These are phyloP conservation scores for Stachybotrys chlorohalonatus DNA, from an alignment of 2,329 filamentous ascomycete genomes.

Conservation along the genomic window DNA sequence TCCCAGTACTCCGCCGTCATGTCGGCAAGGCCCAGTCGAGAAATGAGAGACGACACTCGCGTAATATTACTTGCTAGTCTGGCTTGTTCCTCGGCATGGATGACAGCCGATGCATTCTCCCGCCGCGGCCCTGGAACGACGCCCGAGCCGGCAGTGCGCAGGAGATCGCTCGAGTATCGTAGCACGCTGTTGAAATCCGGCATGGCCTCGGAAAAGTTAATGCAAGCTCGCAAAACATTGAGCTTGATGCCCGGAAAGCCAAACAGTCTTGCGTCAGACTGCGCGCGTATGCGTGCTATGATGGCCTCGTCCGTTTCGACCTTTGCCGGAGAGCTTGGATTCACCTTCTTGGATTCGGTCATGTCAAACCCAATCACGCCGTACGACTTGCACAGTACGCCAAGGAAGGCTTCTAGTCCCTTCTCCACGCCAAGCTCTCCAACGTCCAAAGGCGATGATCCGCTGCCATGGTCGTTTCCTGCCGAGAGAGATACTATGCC, in stretches of 20 bases:
- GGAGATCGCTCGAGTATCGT: conserved; percentile 72
- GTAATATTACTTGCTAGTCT: conserved; percentile 78
- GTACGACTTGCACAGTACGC: conserved; percentile 52
- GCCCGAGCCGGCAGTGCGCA: conserved; percentile 74
- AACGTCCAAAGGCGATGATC: conserved; percentile 49
- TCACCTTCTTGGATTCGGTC: conserved; percentile 12
- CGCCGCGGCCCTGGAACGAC: conserved; percentile 63
- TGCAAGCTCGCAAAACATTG: conserved; percentile 79
- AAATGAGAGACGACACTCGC: conserved; percentile 70
- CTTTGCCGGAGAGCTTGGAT: conserved; percentile 11
- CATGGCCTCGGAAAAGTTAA: conserved; percentile 87
- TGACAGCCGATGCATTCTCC: conserved; percentile 59
- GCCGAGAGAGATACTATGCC: conserved; percentile 67
- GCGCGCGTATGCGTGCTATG: conserved; percentile 48
- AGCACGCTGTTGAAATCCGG: conserved; percentile 89
- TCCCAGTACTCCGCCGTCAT: conserved; percentile 90
- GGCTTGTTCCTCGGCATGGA: conserved; percentile 75
- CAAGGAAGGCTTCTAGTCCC: conserved; percentile 55
- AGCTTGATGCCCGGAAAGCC: conserved; percentile 76
- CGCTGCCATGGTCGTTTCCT: conserved; percentile 36
- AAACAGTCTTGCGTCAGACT: conserved; percentile 54
- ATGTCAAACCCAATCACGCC: conserved; percentile 48
- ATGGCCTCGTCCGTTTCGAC: conserved; percentile 43
- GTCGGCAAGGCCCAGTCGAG: conserved; percentile 60
- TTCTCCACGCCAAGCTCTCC: conserved; percentile 56